phyloP scores from a whole-genome alignment of 768 basidiomycete genomes.

The Leccinellum rugosiceps region DNA sequence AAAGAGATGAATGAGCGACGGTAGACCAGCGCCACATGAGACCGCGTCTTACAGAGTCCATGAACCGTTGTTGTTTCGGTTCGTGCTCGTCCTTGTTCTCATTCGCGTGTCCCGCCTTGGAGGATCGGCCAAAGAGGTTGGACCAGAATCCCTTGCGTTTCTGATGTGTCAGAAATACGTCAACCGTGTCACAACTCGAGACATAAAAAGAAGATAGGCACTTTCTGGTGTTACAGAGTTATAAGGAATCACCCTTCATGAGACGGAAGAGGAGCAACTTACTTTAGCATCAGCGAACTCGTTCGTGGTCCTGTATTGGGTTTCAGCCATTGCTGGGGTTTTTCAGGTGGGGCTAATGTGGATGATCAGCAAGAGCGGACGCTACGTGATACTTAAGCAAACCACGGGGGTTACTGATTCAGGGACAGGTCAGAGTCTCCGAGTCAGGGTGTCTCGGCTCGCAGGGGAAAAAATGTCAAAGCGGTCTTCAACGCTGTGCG shows the following conservation, averaged over 20 bases:
- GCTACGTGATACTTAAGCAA: slow-evolving; percentile 7
- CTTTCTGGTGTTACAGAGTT: slow-evolving; percentile 5
- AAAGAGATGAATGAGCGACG: no score
- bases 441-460: background rate
- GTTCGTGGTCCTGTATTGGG: background rate
- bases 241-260: background rate
- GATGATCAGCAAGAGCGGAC: background rate
- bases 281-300: background rate
- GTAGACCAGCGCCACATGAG: background rate
- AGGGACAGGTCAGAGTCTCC: no score
- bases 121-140: slow-evolving; percentile 4
- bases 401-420: background rate
- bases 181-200: background rate
- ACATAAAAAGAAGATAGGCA: background rate
- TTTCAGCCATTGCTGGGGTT: slow-evolving; percentile 3
- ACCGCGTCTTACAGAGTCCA: slow-evolving; percentile 2
- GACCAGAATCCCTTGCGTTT: slow-evolving; percentile 19
- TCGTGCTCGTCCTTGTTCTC: background rate
- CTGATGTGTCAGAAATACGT: background rate
- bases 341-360: background rate
- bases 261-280: background rate
- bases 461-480: background rate
- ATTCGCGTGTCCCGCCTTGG: background rate
- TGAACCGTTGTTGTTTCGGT: slow-evolving; percentile 3
- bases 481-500: no score